Evolutionary conservation across 2,329 filamentous ascomycete genomes (phyloP), one percentile per base, ranked within the genome.

Genomic region (Pseudogymnoascus sp.): DNA sequence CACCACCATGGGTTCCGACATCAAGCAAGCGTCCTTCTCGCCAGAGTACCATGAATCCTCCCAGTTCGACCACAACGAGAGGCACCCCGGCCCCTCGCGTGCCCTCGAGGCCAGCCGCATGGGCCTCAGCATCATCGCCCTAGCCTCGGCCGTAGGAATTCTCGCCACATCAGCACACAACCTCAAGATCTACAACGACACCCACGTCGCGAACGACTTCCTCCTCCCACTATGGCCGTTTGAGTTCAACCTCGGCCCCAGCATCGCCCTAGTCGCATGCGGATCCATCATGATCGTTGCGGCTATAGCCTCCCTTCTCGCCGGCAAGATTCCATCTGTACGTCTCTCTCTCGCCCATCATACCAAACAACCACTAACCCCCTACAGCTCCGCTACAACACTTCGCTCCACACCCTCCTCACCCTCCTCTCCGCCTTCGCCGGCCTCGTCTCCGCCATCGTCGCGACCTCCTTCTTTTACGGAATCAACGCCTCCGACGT

Each of bases 391-490:
- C 77, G 76, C 60, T 74, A 71, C 61, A 73, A 70, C 41, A 66
- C 71, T 24, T 41, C 69, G 37, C 56, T 69, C 40, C 62, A 66
- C 56, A 66, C 53, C 31, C 24, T 62, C 2, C 37, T 69, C 43
- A 63, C 68, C 35, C 73, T 81, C 64, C 65, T 74, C 6, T 73
- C 76, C 0, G 78, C 81, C 1, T 71, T 77, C 37, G 66, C 79
- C 65, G 76, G 76, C 65, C 76, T 82, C 61, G 71, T 76, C 56
- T 79, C 77, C 11, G 78, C 81, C 40, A 71, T 86, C 60, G 75
- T 85, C 62, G 79, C 80, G 65, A 81, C 84, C 70, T 75, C 78
- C 61, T 79, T 87, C 72, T 85, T 83, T 72, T 87, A 85, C 69
- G 77, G 77, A 62, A 77, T 83, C 72, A 82, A 85, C 67, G 72